A percentile compares a stretch with the other conserved stretches of the same genome.
Evolutionary conservation across 441 rosid species (phyloP).

Genomic region (Gossypium trilobum): DNA sequence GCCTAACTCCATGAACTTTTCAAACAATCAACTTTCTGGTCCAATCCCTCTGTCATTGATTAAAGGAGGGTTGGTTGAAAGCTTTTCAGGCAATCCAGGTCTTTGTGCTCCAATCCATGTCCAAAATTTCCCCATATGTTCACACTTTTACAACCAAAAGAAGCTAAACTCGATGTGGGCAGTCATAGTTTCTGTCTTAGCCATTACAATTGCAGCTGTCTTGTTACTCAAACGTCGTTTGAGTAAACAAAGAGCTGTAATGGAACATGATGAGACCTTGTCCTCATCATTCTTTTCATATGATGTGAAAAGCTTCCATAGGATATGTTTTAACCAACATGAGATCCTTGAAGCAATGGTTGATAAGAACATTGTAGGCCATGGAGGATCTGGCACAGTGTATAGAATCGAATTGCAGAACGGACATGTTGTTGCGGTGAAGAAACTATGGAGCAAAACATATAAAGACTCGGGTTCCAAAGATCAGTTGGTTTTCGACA

Average conservation of each 20-base stretch:
- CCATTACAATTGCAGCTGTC: slow-evolving; percentile 49
- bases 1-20: slow-evolving; percentile 73
- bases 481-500: slow-evolving; percentile 41
- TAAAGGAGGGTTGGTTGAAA: slow-evolving; percentile 64
- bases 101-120: slow-evolving; percentile 57
- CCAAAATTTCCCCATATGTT: slow-evolving; percentile 50
- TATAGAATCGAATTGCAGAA: slow-evolving; percentile 52
- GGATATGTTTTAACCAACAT: slow-evolving; percentile 53
- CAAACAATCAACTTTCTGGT: slow-evolving; percentile 74
- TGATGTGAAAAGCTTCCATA: slow-evolving; percentile 77
- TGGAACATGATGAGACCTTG: slow-evolving; percentile 53
- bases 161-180: slow-evolving; percentile 53
- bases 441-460: slow-evolving; percentile 62
- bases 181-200: slow-evolving; percentile 39
- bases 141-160: slow-evolving; percentile 34
- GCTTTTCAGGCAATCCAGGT: slow-evolving; percentile 75
- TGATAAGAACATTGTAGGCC: slow-evolving; percentile 78
- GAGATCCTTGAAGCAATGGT: slow-evolving; percentile 69
- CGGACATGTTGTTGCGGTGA: slow-evolving; percentile 76
- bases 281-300: slow-evolving; percentile 64
- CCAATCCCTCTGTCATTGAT: slow-evolving; percentile 67
- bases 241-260: slow-evolving; percentile 37
- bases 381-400: slow-evolving; percentile 83
- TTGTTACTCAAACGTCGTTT: slow-evolving; percentile 48
- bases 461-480: slow-evolving; percentile 46